A percentile compares a stretch with the other conserved stretches of the same genome.
These are phyloP conservation scores for Malus sylvestris DNA, from an alignment of 306 rosid genomes.

Conservation along the genomic window DNA sequence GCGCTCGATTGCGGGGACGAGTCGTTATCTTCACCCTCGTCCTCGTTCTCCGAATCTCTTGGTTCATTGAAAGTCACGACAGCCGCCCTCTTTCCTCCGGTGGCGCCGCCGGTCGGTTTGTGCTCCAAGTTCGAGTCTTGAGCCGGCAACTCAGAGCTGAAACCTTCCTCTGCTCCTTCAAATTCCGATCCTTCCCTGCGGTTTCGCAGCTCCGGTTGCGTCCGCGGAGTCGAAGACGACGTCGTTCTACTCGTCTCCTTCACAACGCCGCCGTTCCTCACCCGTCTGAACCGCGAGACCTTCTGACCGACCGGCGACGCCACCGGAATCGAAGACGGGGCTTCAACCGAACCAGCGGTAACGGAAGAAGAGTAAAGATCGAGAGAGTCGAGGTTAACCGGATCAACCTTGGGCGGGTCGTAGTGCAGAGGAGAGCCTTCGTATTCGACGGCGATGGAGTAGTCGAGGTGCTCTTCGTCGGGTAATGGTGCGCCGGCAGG, in stretches of 20 bases:
- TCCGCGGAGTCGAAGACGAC: slow-evolving; percentile 41
- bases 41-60: slow-evolving; percentile 48
- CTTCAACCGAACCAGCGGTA: slow-evolving; percentile 34
- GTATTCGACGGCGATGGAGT: slow-evolving; percentile 74
- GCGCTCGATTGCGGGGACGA: slow-evolving; percentile 52
- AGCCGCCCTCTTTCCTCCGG: slow-evolving; percentile 36
- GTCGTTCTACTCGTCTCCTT: slow-evolving; percentile 34
- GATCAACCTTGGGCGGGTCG: slow-evolving; percentile 70
- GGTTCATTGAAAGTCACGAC: slow-evolving; percentile 59
- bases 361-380: slow-evolving; percentile 23
- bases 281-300: slow-evolving; percentile 33
- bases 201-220: slow-evolving; percentile 35
- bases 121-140: slow-evolving; percentile 12
- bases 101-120: background rate
- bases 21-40: slow-evolving; percentile 33
- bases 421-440: slow-evolving; percentile 64
- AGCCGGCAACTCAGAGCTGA: slow-evolving; percentile 26
- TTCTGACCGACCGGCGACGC: slow-evolving; percentile 45
- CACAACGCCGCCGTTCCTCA: slow-evolving; percentile 36
- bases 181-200: slow-evolving; percentile 26
- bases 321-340: slow-evolving; percentile 42
- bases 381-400: slow-evolving; percentile 34
- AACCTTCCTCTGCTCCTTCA: slow-evolving; percentile 21
- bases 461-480: slow-evolving; percentile 77
- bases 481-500: slow-evolving; percentile 79